A percentile compares a stretch with the other conserved stretches of the same genome.
phyloP scores from a whole-genome alignment of 2,329 filamentous ascomycete genomes.

The Claviceps spartinae region DNA sequence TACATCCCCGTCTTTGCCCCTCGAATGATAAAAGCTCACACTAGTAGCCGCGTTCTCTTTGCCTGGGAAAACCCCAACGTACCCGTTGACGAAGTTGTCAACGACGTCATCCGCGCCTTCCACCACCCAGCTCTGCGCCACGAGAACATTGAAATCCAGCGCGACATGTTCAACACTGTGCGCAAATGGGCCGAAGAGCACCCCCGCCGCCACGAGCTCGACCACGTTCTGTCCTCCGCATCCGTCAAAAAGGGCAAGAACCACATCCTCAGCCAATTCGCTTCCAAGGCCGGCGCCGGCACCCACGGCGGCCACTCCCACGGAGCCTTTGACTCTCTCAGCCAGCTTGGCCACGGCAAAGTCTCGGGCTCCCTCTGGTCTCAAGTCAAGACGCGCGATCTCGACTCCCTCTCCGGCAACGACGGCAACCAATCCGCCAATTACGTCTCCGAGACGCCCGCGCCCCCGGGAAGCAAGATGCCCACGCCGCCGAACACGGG shows the following conservation, averaged over 20 bases:
- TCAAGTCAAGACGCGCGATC: constrained; percentile 45
- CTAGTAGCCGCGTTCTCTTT: constrained; percentile 55
- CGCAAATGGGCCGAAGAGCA: constrained; percentile 65
- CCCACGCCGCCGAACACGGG: constrained; percentile 20
- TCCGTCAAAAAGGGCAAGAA: constrained; percentile 77
- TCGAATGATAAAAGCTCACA: neutral
- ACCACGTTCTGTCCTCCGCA: constrained; percentile 65
- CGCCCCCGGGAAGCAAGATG: constrained; percentile 18
- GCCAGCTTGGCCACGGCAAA: constrained; percentile 39
- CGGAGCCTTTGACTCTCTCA: constrained; percentile 29
- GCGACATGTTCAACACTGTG: constrained; percentile 79
- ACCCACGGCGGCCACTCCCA: constrained; percentile 21
- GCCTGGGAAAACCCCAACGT: constrained; percentile 85
- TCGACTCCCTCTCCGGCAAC: constrained; percentile 38
- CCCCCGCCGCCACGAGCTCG: constrained; percentile 52
- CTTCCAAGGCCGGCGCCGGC: constrained; percentile 17
- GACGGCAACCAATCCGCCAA: constrained; percentile 26
- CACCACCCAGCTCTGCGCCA: constrained; percentile 81
- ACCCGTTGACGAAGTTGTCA: constrained; percentile 67
- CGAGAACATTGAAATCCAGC: constrained; percentile 63
- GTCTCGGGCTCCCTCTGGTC: constrained; percentile 47
- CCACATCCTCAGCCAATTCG: constrained; percentile 39
- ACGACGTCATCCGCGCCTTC: constrained; percentile 71
- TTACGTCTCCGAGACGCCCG: constrained; percentile 26
- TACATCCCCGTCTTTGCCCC: neutral